These are phyloP conservation scores for Starmerella geochares DNA, from an alignment of 805 yeast species.

Conservation along the genomic window DNA sequence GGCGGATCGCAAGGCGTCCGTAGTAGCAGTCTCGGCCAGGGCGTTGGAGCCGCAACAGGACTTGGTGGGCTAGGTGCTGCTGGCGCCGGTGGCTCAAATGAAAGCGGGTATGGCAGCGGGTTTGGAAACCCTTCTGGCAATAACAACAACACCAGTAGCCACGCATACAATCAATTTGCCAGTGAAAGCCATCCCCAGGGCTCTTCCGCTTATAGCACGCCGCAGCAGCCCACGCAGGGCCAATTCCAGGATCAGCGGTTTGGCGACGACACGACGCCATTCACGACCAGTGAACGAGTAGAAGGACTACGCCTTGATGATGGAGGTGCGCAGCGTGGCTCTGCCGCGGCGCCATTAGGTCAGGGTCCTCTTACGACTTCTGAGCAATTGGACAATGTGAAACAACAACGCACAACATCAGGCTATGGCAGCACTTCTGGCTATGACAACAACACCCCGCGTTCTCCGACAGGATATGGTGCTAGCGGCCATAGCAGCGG, in stretches of 20 bases:
- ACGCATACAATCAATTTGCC: background rate
- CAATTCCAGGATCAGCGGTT: background rate
- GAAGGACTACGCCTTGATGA: background rate
- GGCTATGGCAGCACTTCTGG: background rate
- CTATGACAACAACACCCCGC: no score
- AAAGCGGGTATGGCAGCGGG: background rate
- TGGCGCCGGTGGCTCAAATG: background rate
- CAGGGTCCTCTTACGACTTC: background rate
- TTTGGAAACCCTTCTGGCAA: background rate
- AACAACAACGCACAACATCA: background rate
- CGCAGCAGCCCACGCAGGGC: background rate
- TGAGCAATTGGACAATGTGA: background rate
- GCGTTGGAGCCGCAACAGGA: background rate
- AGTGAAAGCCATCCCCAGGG: background rate
- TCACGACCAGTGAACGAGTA: background rate
- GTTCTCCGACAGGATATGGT: background rate
- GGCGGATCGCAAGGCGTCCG: background rate
- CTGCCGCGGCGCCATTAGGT: background rate
- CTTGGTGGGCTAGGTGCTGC: background rate
- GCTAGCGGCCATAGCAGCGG: background rate
- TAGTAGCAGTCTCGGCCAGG: background rate
- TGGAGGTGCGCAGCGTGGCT: background rate
- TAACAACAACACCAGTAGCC: background rate
- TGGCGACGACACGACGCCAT: background rate
- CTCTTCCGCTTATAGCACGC: background rate